phyloP scores from a whole-genome alignment of 257 asterid species.

The Penstemon newberryi region DNA sequence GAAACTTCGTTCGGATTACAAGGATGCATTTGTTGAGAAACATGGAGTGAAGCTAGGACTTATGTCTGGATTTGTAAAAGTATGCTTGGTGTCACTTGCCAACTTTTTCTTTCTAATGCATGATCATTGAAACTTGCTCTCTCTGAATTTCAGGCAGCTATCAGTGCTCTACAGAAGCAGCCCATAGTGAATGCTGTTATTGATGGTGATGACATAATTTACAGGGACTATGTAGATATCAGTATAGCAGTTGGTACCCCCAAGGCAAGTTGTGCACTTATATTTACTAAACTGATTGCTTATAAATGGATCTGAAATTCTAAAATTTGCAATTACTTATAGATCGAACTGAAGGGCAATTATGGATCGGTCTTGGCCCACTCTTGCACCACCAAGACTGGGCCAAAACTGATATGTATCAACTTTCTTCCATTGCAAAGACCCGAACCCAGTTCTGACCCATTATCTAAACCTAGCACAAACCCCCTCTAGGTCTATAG shows the following conservation, averaged over 20 bases:
- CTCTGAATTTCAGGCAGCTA: constrained; percentile 75
- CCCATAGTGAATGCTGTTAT: constrained; percentile 95
- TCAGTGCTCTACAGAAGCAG: constrained; percentile 89
- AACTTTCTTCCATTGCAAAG: no score
- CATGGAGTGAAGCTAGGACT: constrained; percentile 95
- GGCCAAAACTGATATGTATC: no score
- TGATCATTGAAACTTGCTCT: constrained; percentile 20
- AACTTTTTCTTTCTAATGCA: background rate
- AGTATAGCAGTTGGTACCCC: constrained; percentile 99
- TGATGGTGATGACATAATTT: constrained; percentile 95
- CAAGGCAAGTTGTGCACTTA: constrained; percentile 53
- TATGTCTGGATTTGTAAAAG: constrained; percentile 92
- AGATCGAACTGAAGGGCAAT: background rate
- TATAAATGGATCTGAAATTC: constrained; percentile 3
- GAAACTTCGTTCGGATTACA: constrained; percentile 94
- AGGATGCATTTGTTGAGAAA: constrained; percentile 83
- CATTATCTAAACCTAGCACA: no score
- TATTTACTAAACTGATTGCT: constrained; percentile 19
- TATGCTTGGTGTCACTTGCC: constrained; percentile 24
- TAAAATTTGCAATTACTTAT: constrained; percentile 5
- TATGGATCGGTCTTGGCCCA: no score
- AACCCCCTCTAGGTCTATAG: no score
- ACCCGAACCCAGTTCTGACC: no score
- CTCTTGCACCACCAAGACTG: no score
- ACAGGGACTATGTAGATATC: constrained; percentile 88